phyloP scores from a whole-genome alignment of 768 basidiomycete species.

The Kwoniella shandongensis region DNA sequence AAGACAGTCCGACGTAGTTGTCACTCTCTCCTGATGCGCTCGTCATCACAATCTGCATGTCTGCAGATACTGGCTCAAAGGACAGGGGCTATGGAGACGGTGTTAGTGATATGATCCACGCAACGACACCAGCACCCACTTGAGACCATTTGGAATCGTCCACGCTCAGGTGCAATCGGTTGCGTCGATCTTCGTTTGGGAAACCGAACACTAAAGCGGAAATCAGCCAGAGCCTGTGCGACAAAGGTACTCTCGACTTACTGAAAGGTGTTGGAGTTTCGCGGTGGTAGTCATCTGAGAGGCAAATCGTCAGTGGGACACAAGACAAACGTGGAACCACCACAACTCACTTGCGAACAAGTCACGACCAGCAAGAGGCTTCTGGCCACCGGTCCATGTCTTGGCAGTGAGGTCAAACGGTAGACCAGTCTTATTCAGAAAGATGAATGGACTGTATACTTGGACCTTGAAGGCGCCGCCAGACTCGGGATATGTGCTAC shows the following conservation, averaged over 20 bases:
- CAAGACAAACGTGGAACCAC: constrained; percentile 7
- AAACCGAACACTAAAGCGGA: constrained; percentile 74
- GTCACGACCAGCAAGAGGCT: constrained; percentile 79
- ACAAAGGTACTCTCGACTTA: constrained; percentile 61
- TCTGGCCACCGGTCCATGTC: constrained; percentile 60
- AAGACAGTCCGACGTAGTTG: constrained; percentile 82
- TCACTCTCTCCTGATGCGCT: constrained; percentile 63
- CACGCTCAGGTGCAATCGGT: constrained; percentile 78
- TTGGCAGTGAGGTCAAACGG: constrained; percentile 72
- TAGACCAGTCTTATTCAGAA: constrained; percentile 88
- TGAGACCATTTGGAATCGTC: constrained; percentile 89
- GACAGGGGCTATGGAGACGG: constrained; percentile 63
- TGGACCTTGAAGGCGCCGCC: constrained; percentile 97
- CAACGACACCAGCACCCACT: neutral
- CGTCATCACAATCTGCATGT: constrained; percentile 73
- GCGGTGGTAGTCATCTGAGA: constrained; percentile 48
- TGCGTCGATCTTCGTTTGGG: constrained; percentile 67
- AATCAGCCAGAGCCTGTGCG: neutral
- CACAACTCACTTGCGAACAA: constrained; percentile 60
- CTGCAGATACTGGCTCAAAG: constrained; percentile 88
- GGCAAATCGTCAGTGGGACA: constrained; percentile 52
- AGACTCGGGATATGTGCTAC: constrained; percentile 67
- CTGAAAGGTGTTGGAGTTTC: constrained; percentile 70
- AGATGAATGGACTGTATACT: constrained; percentile 82
- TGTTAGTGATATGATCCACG: neutral